phyloP scores from a whole-genome alignment of 2,329 filamentous ascomycete species.

The Monilinia laxa region DNA sequence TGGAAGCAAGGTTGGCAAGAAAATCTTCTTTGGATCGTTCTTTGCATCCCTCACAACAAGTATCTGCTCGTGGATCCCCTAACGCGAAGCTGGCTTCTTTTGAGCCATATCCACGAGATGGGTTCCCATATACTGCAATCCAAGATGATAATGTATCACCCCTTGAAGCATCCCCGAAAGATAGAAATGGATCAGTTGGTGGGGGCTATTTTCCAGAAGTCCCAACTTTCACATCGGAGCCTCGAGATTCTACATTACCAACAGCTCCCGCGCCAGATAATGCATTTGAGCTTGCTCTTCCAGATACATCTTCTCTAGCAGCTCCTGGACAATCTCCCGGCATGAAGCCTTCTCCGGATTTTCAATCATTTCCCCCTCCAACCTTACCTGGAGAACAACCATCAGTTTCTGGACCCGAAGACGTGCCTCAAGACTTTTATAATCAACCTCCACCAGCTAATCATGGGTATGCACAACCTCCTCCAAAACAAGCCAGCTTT shows the following conservation, averaged over 20 bases:
- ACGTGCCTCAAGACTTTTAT: conserved; percentile 44
- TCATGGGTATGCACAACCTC: conserved; percentile 38
- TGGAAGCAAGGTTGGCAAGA: conserved; percentile 46
- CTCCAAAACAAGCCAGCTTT: conserved; percentile 24
- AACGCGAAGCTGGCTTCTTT: conserved; percentile 30
- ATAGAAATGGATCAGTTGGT: conserved; percentile 50
- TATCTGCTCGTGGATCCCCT: conserved; percentile 37
- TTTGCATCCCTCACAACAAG: conserved; percentile 45
- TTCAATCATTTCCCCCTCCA: conserved; percentile 41
- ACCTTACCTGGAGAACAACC: conserved; percentile 29
- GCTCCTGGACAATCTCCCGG: conserved; percentile 33
- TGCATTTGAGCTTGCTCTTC: conserved; percentile 33
- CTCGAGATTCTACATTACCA: conserved; percentile 32
- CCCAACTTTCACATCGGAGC: conserved; percentile 39
- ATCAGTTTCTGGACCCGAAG: conserved; percentile 38
- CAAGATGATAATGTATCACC: conserved; percentile 51
- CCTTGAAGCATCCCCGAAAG: conserved; percentile 46
- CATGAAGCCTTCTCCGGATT: conserved; percentile 31
- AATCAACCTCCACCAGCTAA: conserved; percentile 29
- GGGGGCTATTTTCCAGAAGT: conserved; percentile 59
- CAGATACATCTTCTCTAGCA: conserved; percentile 32
- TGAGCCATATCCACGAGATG: conserved; percentile 41
- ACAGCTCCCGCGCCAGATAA: conserved; percentile 37
- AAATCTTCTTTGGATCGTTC: conserved; percentile 52
- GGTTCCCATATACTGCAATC: conserved; percentile 38